A percentile compares a stretch with the other conserved stretches of the same genome.
Evolutionary conservation across 2,329 filamentous ascomycete species (phyloP).

Genomic region (Leptographium flavum): DNA sequence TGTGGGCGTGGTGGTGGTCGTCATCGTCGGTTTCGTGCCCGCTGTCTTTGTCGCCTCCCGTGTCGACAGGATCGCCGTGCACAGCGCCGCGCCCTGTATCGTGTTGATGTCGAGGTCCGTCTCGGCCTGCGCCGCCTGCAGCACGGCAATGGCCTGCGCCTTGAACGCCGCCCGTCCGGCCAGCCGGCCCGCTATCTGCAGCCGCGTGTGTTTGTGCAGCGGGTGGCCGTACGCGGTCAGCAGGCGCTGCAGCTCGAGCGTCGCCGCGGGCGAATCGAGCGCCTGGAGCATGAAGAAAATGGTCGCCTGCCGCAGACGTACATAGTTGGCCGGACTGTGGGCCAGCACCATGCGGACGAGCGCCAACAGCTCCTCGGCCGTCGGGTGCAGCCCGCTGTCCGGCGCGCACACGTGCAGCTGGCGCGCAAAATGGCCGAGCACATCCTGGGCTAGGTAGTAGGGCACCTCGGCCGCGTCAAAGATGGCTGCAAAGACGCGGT

Average conservation of each 20-base stretch:
- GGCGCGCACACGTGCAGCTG: not conserved
- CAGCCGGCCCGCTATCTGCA: constrained; percentile 33
- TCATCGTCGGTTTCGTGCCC: not conserved
- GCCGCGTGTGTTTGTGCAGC: constrained; percentile 27
- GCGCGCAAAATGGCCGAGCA: constrained; percentile 18
- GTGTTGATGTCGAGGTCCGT: constrained; percentile 30
- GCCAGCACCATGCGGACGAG: constrained; percentile 7
- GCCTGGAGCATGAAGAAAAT: constrained; percentile 13
- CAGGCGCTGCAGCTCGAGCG: constrained; percentile 21
- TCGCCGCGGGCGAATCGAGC: constrained; percentile 10
- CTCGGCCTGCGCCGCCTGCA: constrained; percentile 20
- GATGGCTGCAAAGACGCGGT: constrained; percentile 22
- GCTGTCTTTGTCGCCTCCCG: constrained; percentile 11
- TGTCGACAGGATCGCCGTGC: constrained; percentile 42
- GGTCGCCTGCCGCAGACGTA: constrained; percentile 24
- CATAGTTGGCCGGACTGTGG: constrained; percentile 3
- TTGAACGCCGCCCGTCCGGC: constrained; percentile 26
- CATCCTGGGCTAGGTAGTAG: constrained; percentile 24
- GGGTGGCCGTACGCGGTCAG: constrained; percentile 16
- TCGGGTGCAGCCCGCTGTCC: not conserved
- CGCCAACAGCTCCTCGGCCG: not conserved
- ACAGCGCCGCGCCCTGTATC: constrained; percentile 34
- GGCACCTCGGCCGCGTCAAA: constrained; percentile 19
- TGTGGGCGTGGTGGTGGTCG: not conserved
- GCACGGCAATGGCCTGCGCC: constrained; percentile 26